Percentiles rank a stretch among this genome's conserved stretches.
Conservation (phyloP, 805 yeast genomes). For the Metschnikowia santaceciliae region DNA sequence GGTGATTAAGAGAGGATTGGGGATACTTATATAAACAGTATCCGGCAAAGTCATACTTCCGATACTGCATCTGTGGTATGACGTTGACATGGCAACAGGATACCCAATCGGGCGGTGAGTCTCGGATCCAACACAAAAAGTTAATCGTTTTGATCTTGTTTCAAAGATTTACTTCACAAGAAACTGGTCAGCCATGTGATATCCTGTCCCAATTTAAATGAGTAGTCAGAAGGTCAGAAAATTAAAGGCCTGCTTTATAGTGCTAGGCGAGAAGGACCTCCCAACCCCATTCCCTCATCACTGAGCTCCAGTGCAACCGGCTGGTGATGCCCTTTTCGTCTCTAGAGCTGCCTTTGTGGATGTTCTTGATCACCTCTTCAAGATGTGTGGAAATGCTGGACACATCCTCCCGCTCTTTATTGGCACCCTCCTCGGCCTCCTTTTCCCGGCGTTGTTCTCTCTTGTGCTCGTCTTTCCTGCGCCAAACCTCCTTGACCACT, state of each 20-base stretch:
- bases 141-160: no score
- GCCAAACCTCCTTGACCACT: conserved; percentile 71
- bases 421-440: conserved; percentile 6
- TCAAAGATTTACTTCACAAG: no score
- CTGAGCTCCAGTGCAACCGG: conserved; percentile 61
- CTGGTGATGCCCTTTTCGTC: conserved; percentile 40
- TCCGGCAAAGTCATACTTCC: no score
- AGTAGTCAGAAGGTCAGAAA: neutral
- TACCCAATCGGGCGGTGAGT: no score
- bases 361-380: conserved; percentile 40
- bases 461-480: conserved; percentile 47
- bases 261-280: conserved; percentile 47
- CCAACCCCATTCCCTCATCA: conserved; percentile 77
- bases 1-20: no score
- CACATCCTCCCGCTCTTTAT: conserved; percentile 7
- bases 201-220: no score
- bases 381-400: conserved; percentile 26
- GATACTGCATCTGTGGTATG: no score
- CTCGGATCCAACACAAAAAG: no score
- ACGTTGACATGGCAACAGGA: no score
- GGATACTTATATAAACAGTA: no score
- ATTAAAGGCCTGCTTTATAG: neutral
- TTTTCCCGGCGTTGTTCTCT: conserved; percentile 22
- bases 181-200: no score
- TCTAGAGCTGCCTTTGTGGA: conserved; percentile 29